Conservation (phyloP, 306 rosid genomes). For the Sindora glabra region DNA sequence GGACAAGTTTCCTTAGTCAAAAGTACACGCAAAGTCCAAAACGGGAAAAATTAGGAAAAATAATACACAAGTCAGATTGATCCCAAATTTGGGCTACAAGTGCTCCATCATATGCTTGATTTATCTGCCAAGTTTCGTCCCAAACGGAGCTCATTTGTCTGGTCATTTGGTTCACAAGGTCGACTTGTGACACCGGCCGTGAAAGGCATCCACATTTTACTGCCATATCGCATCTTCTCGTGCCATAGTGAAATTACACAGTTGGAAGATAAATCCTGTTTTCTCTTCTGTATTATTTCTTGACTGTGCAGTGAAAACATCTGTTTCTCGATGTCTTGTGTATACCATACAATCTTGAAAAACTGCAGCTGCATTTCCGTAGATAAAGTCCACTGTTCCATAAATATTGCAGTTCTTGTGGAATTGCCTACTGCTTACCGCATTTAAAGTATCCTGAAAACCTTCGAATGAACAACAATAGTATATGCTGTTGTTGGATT, state of each 20-base stretch:
- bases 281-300: neutral
- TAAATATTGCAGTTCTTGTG: neutral
- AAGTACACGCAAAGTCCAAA: too few relatives aligned
- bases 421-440: neutral
- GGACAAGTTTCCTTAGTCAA: too few relatives aligned
- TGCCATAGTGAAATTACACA: neutral
- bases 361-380: neutral
- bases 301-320: conserved; percentile 2
- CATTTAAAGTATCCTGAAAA: neutral
- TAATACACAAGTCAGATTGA: too few relatives aligned
- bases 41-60: too few relatives aligned
- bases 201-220: neutral
- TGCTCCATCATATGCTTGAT: too few relatives aligned
- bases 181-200: too few relatives aligned
- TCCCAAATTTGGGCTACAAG: too few relatives aligned
- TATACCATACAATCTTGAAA: neutral
- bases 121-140: too few relatives aligned
- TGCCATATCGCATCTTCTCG: neutral
- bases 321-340: neutral
- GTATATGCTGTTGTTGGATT: neutral
- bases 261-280: conserved; percentile 1
- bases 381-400: conserved; percentile 2
- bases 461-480: conserved; percentile 3
- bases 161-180: too few relatives aligned
- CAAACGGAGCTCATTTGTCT: too few relatives aligned